Percentiles rank a stretch among this genome's conserved stretches.
phyloP scores from a whole-genome alignment of 164 flowering plant species.

The Magnolia changhungtana region DNA sequence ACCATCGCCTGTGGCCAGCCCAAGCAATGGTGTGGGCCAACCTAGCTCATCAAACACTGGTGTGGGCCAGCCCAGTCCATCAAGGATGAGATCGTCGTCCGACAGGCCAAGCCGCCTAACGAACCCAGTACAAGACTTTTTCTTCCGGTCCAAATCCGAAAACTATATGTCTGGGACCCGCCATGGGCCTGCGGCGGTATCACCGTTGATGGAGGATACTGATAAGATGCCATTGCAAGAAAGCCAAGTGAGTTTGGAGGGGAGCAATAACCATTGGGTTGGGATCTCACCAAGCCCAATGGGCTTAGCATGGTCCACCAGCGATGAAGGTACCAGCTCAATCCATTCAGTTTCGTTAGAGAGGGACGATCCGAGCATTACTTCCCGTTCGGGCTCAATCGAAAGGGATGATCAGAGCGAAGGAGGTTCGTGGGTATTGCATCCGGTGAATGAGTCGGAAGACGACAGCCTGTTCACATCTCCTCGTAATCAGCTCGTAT shows the following conservation, averaged over 20 bases:
- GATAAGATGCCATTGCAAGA: constrained; percentile 5
- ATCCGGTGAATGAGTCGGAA: constrained; percentile 4
- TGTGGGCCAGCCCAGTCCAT: constrained; percentile 7
- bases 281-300: constrained; percentile 19
- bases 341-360: constrained; percentile 10
- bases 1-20: constrained; percentile 21
- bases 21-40: constrained; percentile 19
- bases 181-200: neutral
- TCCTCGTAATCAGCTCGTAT: constrained; percentile 39
- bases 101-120: constrained; percentile 5
- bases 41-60: constrained; percentile 1
- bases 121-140: constrained; percentile 23
- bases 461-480: constrained; percentile 21
- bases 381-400: constrained; percentile 11
- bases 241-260: neutral
- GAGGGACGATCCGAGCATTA: constrained; percentile 10
- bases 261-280: neutral
- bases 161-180: neutral
- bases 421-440: constrained; percentile 7
- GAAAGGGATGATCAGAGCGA: constrained; percentile 15
- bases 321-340: constrained; percentile 15
- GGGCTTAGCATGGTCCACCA: constrained; percentile 24
- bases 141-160: constrained; percentile 26
- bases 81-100: neutral
- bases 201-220: constrained; percentile 18